phyloP scores from a whole-genome alignment of 495 filamentous ascomycete genomes.

The Neurospora sp. region DNA sequence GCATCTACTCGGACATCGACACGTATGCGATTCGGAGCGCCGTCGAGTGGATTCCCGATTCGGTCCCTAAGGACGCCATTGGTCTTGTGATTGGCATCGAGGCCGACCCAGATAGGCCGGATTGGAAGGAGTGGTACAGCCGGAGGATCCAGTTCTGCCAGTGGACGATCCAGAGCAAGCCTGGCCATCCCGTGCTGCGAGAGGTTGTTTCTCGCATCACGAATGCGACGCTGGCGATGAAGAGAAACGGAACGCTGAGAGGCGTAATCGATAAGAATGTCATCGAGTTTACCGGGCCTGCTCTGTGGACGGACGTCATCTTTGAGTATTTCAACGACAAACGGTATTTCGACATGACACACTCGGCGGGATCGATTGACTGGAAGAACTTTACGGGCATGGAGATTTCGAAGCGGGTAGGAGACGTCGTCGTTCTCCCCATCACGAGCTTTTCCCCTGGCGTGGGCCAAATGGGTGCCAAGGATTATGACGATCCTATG shows the following conservation, averaged over 20 bases:
- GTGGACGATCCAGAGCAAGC: constrained; percentile 95
- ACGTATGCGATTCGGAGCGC: constrained; percentile 76
- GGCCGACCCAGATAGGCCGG: constrained; percentile 83
- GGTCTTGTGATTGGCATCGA: constrained; percentile 91
- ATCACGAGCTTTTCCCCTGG: constrained; percentile 98
- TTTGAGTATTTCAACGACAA: constrained; percentile 91
- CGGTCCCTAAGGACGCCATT: constrained; percentile 63
- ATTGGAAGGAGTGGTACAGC: constrained; percentile 95
- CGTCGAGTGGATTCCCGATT: constrained; percentile 73
- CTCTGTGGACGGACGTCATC: constrained; percentile 86
- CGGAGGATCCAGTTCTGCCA: constrained; percentile 96
- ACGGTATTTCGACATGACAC: constrained; percentile 73
- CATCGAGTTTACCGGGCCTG: constrained; percentile 95
- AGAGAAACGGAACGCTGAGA: constrained; percentile 56
- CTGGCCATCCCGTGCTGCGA: constrained; percentile 83
- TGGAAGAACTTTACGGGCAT: constrained; percentile 88
- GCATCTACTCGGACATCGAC: constrained; percentile 96
- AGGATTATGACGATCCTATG: constrained; percentile 85
- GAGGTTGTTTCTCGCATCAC: constrained; percentile 84
- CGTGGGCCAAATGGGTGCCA: constrained; percentile 87
- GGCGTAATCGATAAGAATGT: constrained; percentile 63
- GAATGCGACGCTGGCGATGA: constrained; percentile 65
- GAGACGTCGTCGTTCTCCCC: constrained; percentile 85
- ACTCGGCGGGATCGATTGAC: constrained; percentile 62
- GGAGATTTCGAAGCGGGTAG: constrained; percentile 69